Base-by-base conservation (phyloP, 805 yeast species). In the Saccharomyces mikatae region DNA sequence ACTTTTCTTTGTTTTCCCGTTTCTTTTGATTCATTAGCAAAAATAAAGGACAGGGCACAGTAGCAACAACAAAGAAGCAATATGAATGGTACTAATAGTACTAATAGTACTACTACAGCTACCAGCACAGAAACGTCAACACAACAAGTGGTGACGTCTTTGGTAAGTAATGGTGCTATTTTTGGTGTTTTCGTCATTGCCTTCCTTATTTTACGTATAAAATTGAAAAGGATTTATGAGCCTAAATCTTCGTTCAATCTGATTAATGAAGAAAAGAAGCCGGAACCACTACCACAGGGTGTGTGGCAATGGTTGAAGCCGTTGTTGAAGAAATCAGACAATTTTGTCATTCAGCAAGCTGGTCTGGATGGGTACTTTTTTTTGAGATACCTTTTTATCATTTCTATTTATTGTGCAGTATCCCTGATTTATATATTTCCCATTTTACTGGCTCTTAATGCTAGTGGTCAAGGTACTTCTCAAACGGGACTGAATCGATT, bases 301-400 rank as follows among this genome's bases (percentile, higher is more conserved):
- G 76, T 85, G 1, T 70, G 83, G 66, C 74, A 78, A 31, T 91
- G 97, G 98, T 54, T 90, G 10, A 58, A 70, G 8, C 83, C 84
- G 6, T 66, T 92, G 29, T 62, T 87, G 50, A 71, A 78, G 49
- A 84, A 87, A 64, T 81, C 89, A 0, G 90, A 87, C 54, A 74
- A 86, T 49, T 87, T 87, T 64, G 76, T 91, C 53, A 81, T 92
- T 56, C 83, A 85, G 60, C 95, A 92, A 63, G 86, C 94, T 22
- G 98, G 97, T 17, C 68, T 92, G n/a, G 98, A 92, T 67, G 97
- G 97, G 4, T 92, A 88, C 73, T 84, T 94, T 66, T 92, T 91
- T 69, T 72, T 90, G 57, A 77, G 99, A 60, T 94, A 87, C 66
- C 69, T 94, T 29, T 76, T 80, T 50, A 63, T 86, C 41, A 73